These are phyloP conservation scores for Exophiala viscosa DNA, from an alignment of 2,329 filamentous ascomycete species.

Conservation along the genomic window DNA sequence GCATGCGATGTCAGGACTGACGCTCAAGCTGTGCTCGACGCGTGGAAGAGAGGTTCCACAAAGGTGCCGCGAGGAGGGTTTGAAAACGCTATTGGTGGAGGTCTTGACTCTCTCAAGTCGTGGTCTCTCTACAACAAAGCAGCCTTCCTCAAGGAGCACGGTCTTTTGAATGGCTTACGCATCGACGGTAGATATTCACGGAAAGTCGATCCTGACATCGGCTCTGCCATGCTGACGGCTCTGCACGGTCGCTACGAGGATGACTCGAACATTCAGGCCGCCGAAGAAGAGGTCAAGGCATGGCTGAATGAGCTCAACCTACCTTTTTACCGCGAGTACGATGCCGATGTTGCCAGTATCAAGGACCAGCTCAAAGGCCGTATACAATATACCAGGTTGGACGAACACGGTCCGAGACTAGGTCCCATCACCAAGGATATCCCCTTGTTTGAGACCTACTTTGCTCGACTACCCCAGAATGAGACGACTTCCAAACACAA, in stretches of 20 bases:
- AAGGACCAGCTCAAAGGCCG: conserved; percentile 90
- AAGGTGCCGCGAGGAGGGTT: conserved; percentile 54
- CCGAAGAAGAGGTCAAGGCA: conserved; percentile 52
- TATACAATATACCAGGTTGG: conserved; percentile 91
- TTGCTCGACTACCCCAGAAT: conserved; percentile 81
- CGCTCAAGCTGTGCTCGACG: conserved; percentile 62
- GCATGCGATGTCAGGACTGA: conserved; percentile 73
- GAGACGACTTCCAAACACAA: conserved; percentile 72
- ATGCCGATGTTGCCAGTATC: conserved; percentile 75
- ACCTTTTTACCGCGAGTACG: conserved; percentile 87
- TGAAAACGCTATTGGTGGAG: conserved; percentile 43
- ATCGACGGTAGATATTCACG: conserved; percentile 78
- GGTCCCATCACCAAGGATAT: conserved; percentile 73
- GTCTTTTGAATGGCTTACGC: conserved; percentile 65
- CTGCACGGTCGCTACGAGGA: conserved; percentile 66
- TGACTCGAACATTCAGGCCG: conserved; percentile 40
- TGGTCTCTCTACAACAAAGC: conserved; percentile 59
- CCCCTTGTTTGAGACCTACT: conserved; percentile 90
- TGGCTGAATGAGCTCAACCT: conserved; percentile 83
- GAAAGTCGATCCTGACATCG: conserved; percentile 63
- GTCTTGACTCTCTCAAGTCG: conserved; percentile 51
- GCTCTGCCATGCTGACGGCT: conserved; percentile 64
- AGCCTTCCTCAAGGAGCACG: conserved; percentile 61
- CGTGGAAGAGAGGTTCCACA: conserved; percentile 64
- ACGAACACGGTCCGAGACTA: conserved; percentile 81